A percentile compares a stretch with the other conserved stretches of the same genome.
These are phyloP conservation scores for Ceratocystiopsis brevicomis DNA, from an alignment of 2,329 filamentous ascomycete genomes.

Conservation along the genomic window DNA sequence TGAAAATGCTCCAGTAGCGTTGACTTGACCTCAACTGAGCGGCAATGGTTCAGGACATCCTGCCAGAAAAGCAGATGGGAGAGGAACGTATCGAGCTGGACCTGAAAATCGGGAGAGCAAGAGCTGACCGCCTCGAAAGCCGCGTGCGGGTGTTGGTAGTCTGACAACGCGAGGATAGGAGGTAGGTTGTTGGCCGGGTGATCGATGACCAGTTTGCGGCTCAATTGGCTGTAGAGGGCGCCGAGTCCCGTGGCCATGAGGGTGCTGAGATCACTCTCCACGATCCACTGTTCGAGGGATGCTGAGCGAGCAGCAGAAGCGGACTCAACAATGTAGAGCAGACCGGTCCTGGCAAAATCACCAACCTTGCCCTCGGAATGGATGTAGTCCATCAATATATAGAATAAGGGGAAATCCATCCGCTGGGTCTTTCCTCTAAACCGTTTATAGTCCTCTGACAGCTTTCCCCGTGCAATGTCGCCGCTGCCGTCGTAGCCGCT, in stretches of 20 bases:
- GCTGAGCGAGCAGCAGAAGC: conserved; percentile 71
- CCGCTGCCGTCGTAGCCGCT: too few relatives aligned
- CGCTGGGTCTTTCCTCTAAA: conserved; percentile 76
- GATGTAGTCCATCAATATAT: conserved; percentile 88
- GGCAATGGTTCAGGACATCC: conserved; percentile 89
- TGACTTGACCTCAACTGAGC: conserved; percentile 76
- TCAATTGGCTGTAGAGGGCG: conserved; percentile 47
- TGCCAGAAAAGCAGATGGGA: conserved; percentile 97
- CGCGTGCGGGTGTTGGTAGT: conserved; percentile 58
- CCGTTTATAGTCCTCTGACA: conserved; percentile 47
- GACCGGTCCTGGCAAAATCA: conserved; percentile 83
- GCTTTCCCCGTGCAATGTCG: conserved; percentile 14
- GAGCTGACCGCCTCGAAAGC: conserved; percentile 56
- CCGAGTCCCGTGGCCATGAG: conserved; percentile 93
- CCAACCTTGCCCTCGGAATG: conserved; percentile 88
- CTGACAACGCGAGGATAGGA: conserved; percentile 70
- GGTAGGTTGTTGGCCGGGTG: conserved; percentile 59
- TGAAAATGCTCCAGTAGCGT: conserved; percentile 94
- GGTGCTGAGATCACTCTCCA: conserved; percentile 89
- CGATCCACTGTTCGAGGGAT: conserved; percentile 81
- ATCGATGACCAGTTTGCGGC: conserved; percentile 64
- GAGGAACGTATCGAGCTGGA: conserved; percentile 82
- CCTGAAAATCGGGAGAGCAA: conserved; percentile 55
- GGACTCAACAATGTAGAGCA: conserved; percentile 90
- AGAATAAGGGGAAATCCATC: conserved; percentile 89